Evolutionary conservation across 2,329 filamentous ascomycete species (phyloP), one percentile per base, ranked within the genome.

Genomic region (Calonectria pseudoturangicola): DNA sequence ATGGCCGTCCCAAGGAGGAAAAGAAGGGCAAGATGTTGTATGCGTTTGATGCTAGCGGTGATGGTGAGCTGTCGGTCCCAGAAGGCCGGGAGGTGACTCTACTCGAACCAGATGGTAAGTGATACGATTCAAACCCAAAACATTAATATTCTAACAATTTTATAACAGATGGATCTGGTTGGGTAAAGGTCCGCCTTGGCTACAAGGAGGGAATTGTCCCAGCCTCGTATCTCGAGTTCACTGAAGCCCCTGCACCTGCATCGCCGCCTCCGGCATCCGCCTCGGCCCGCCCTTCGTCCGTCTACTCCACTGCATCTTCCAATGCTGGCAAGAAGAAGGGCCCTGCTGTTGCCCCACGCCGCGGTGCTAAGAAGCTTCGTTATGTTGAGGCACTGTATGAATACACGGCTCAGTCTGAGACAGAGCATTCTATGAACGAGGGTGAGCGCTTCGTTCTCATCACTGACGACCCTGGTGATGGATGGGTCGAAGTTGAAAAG

Each of bases 401-500:
- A 64, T 99, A 99, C 83, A 89, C 92, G 65, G 95, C 96, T 21
- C 93, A 95, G 79, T 95, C 92, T 76, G 95, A 97, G 7, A 90
- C 92, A 9, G 97, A 99, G 85, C 95, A 96, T 84, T 95, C 89
- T 80, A 99, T 99, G 95, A 83, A 83, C 0, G 96, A 98, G 84
- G 97, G 97, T 0, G 97, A 99, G 84, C 90, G 92, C 65, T 97
- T 99, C 80, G 95, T 99, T 47, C 87, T 99, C 39, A 92, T 98
- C 73, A 95, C 93, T 79, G 92, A 94, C 70, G 96, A 98, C 81
- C 90, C 92, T 0, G 97, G 97, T 1, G 97, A 98, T 86, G 97
- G 97, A 0, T 99, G 97, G 97, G 95, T 93, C 33, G 97, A 98
- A 86, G 97, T 99, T 21, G 97, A 98, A 86, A 95, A 95, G 84